Percentiles rank a stretch among this genome's conserved stretches.
Conservation (phyloP, 1,284 basidiomycete genomes). For the Leccinum ponderosum region DNA sequence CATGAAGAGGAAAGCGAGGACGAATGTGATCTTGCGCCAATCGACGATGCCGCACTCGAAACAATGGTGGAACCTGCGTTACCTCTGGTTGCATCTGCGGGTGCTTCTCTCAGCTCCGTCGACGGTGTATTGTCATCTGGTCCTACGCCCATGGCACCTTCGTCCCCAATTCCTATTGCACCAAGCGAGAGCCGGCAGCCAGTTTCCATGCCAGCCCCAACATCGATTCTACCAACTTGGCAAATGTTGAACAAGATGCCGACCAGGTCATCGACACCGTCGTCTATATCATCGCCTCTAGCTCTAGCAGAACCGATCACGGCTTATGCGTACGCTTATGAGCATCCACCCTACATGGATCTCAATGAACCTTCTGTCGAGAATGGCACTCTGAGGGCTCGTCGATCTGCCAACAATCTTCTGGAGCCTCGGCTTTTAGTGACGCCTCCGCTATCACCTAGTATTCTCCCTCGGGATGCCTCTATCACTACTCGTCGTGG, state of each 20-base stretch:
- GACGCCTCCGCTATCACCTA: slow-evolving; percentile 76
- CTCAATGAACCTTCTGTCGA: slow-evolving; percentile 50
- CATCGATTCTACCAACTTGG: slow-evolving; percentile 37
- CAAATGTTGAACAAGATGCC: slow-evolving; percentile 55
- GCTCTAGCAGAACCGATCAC: slow-evolving; percentile 80
- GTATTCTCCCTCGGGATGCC: slow-evolving; percentile 59
- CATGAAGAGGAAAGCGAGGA: slow-evolving; percentile 49
- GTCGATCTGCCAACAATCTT: slow-evolving; percentile 63
- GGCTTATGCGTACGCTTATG: slow-evolving; percentile 59
- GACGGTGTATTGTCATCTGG: slow-evolving; percentile 49
- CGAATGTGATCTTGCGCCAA: slow-evolving; percentile 37
- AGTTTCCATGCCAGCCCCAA: slow-evolving; percentile 27
- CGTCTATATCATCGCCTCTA: slow-evolving; percentile 80
- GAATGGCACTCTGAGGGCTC: slow-evolving; percentile 48
- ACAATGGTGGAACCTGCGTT: slow-evolving; percentile 7
- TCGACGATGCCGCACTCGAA: slow-evolving; percentile 37
- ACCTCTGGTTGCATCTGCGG: slow-evolving; percentile 42
- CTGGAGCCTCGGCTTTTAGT: slow-evolving; percentile 66
- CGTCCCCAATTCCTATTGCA: slow-evolving; percentile 54
- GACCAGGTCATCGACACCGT: slow-evolving; percentile 80
- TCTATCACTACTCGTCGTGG: slow-evolving; percentile 48
- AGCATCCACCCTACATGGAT: slow-evolving; percentile 60
- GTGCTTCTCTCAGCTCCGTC: slow-evolving; percentile 31
- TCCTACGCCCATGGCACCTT: slow-evolving; percentile 68
- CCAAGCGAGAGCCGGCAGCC: slow-evolving; percentile 27